A percentile compares a stretch with the other conserved stretches of the same genome.
phyloP scores from a whole-genome alignment of 208 protist species.

The Strigomonas galati region DNA sequence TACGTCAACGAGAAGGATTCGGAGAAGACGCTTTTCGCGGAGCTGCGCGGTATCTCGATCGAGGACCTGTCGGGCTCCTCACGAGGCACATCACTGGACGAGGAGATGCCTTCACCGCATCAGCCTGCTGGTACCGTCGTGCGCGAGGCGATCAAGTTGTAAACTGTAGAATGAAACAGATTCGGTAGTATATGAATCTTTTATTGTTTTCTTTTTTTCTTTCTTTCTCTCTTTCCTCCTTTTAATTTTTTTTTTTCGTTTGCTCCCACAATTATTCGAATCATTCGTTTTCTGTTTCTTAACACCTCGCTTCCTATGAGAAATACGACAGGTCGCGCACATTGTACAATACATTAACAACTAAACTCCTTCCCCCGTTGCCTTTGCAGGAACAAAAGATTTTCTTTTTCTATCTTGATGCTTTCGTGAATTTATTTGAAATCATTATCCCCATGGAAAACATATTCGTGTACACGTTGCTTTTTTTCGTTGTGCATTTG shows the following conservation, averaged over 20 bases:
- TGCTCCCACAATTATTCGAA: not conserved
- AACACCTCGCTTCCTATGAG: not conserved
- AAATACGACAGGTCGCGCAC: not conserved
- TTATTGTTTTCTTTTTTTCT: not conserved
- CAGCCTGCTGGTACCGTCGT: not conserved
- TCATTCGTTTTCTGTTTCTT: constrained; percentile 3
- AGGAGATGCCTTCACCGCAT: not conserved
- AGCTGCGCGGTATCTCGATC: constrained; percentile 45
- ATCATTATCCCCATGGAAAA: too few relatives aligned
- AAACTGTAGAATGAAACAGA: too few relatives aligned
- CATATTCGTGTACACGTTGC: too few relatives aligned
- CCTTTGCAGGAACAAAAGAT: not conserved
- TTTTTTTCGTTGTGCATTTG: too few relatives aligned
- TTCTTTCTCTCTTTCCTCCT: not conserved
- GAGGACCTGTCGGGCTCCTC: constrained; percentile 35
- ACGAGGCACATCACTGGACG: constrained; percentile 10
- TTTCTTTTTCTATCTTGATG: not conserved
- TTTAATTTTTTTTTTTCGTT: constrained; percentile 4
- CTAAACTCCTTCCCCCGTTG: not conserved
- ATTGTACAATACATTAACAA: too few relatives aligned
- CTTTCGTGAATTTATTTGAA: too few relatives aligned
- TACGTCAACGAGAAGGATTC: constrained; percentile 7
- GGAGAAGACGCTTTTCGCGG: constrained; percentile 11
- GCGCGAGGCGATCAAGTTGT: not conserved
- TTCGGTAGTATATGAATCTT: not conserved